A percentile compares a stretch with the other conserved stretches of the same genome.
Conservation (phyloP, 257 asterid genomes). For the Solanum corneliomulleri region DNA sequence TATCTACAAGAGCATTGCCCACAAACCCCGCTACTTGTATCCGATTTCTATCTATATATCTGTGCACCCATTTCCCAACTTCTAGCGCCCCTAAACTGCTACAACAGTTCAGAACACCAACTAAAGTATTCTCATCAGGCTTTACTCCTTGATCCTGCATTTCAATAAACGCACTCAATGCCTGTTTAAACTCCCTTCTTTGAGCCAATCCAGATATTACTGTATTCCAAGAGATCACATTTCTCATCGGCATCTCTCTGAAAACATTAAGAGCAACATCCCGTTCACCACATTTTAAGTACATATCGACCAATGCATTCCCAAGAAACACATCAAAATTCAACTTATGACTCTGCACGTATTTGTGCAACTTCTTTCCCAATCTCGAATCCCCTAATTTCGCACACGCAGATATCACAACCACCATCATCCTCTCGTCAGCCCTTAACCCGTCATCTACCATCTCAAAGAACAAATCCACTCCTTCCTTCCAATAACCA, state of each 20-base stretch:
- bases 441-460: conserved; percentile 13
- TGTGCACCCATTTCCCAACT: conserved; percentile 33
- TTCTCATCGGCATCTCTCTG: conserved; percentile 17
- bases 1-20: conserved; percentile 38
- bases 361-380: conserved; percentile 27
- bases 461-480: conserved; percentile 19
- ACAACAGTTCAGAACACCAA: conserved; percentile 27
- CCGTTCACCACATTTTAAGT: conserved; percentile 30
- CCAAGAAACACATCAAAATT: conserved; percentile 26
- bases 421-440: conserved; percentile 31
- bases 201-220: conserved; percentile 28
- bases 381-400: conserved; percentile 26
- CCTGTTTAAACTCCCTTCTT: conserved; percentile 15
- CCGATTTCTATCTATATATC: conserved; percentile 15
- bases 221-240: conserved; percentile 36
- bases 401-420: conserved; percentile 30
- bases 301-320: conserved; percentile 36
- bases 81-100: conserved; percentile 31
- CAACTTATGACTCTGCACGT: conserved; percentile 3
- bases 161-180: conserved; percentile 12
- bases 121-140: conserved; percentile 30
- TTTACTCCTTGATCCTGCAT: conserved; percentile 17
- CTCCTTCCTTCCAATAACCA: conserved; percentile 20
- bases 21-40: conserved; percentile 6
- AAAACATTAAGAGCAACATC: conserved; percentile 16